Evolutionary conservation across 306 rosid genomes (phyloP), one percentile per base, ranked within the genome.

Genomic region (Fragaria ananassa): DNA sequence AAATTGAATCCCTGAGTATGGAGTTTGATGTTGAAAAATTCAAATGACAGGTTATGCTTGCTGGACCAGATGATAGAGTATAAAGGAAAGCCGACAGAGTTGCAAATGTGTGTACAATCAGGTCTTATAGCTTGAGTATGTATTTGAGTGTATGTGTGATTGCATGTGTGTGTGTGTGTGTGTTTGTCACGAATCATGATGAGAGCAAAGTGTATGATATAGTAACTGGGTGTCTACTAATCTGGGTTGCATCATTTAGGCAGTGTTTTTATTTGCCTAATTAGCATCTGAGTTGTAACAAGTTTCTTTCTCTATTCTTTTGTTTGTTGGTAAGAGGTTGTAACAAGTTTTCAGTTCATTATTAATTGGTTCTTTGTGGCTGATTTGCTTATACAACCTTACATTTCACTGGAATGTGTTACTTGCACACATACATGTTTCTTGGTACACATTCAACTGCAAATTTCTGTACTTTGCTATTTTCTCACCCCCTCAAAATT

Each of bases 261-360:
- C 97, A 89, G 88, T 84, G 74, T 87, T 88, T 89, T 84, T 83
- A 75, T 91, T 86, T 91, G 96, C 97, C 98, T 93, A 90, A 91
- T 72, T 58, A 73, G 90, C 92, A 78, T 83, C 75, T 42, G 82
- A 64, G 60, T 79, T 83, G 83, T 83, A 79, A 83, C 76, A 64
- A 70, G 68, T 17, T 17, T 34, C 34, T 79, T 41, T 72, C 31
- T 53, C 31, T 61, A 53, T 82, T 67, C 78, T 85, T 87, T 85
- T 89, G 84, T 87, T 89, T 83, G 42, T 64, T 86, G 91, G 80
- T 35, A 64, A 34, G 45, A 34, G 46, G 90, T 84, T 84, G 86
- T 86, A 81, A 78, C 86, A 80, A 78, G 76, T 57, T 83, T 80
- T 70, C 72, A 41, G 39, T 79, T 51, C 77, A 67, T 82, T 67